Evolutionary conservation across 139 green algal species (phyloP), one percentile per base, ranked within the genome.

Genomic region (Chlorella sorokiniana): DNA sequence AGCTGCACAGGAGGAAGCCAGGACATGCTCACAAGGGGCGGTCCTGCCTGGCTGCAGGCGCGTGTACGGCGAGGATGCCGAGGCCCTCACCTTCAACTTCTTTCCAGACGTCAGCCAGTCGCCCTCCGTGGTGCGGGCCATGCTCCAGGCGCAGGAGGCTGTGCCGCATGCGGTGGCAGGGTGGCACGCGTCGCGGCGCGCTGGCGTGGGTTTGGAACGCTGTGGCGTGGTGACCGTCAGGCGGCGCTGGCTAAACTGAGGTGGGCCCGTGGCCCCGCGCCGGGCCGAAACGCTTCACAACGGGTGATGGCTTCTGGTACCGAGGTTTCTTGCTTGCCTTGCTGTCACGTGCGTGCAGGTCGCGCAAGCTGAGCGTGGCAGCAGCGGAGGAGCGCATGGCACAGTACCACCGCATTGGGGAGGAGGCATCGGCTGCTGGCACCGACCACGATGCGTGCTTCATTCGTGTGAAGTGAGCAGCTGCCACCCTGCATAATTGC

Each of bases 161-260:
- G 88, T 62, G 1, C 56, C 68, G 45, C 77, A n/a, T 5, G 45
- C 56, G 3, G 14, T 44, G 3, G n/a, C 45, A 64, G 44, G 9
- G 38, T 78, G 27, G 54, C 35, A 40, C 70, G 62, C 52, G 93
- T 93, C 69, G 78, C 93, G 1, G 94, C 97, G 59, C 85, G 83
- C 76, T 98, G 95, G 95, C 86, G 88, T 52, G 78, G 84, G 7
- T 91, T 95, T 77, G 83, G 92, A 79, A 41, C 81, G 78, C 84
- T 98, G 54, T 98, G 95, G 95, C 97, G 97, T 89, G 82, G 86
- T 16, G 95, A 98, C 83, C 91, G 93, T 61, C 83, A 61, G 31
- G 83, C 78, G 33, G 82, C 95, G 45, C 67, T 97, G 48, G 94
- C 96, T 74, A 96, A 97, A 83, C 95, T 98, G 81, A 94, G 91